Conservation (phyloP, 2,329 filamentous ascomycete species). For the Pezicula carpinea region DNA sequence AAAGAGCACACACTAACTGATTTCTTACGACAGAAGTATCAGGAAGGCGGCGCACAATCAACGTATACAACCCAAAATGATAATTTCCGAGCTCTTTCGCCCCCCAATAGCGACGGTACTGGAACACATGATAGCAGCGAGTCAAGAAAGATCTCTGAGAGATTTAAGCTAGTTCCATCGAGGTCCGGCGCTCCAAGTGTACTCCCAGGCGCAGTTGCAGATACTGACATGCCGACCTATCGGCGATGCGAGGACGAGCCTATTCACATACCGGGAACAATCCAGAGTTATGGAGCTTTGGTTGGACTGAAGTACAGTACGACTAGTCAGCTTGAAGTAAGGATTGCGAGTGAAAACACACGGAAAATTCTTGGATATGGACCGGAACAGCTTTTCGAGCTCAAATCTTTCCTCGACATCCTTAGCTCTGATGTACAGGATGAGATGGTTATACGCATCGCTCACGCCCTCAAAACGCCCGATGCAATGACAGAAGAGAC, state of each 20-base stretch:
- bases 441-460: slow-evolving; percentile 14
- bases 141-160: slow-evolving; percentile 10
- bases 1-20: not conserved
- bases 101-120: not conserved
- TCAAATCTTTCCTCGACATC: slow-evolving; percentile 18
- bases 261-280: slow-evolving; percentile 21
- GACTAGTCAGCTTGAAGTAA: slow-evolving; percentile 13
- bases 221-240: slow-evolving; percentile 6
- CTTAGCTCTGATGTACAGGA: slow-evolving; percentile 11
- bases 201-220: slow-evolving; percentile 6
- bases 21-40: not conserved
- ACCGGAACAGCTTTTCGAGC: slow-evolving; percentile 16
- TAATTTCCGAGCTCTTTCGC: not conserved
- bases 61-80: too few relatives aligned
- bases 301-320: slow-evolving; percentile 14
- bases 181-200: slow-evolving; percentile 14
- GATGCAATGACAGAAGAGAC: slow-evolving; percentile 8
- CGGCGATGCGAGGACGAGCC: slow-evolving; percentile 23
- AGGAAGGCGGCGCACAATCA: not conserved
- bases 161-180: slow-evolving; percentile 13
- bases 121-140: not conserved
- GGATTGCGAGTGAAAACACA: slow-evolving; percentile 22
- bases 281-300: slow-evolving; percentile 19
- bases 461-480: slow-evolving; percentile 10
- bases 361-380: slow-evolving; percentile 16